Evolutionary conservation across 2,329 filamentous ascomycete species (phyloP), one percentile per base, ranked within the genome.

Genomic region (Tolypocladium ovalisporum): DNA sequence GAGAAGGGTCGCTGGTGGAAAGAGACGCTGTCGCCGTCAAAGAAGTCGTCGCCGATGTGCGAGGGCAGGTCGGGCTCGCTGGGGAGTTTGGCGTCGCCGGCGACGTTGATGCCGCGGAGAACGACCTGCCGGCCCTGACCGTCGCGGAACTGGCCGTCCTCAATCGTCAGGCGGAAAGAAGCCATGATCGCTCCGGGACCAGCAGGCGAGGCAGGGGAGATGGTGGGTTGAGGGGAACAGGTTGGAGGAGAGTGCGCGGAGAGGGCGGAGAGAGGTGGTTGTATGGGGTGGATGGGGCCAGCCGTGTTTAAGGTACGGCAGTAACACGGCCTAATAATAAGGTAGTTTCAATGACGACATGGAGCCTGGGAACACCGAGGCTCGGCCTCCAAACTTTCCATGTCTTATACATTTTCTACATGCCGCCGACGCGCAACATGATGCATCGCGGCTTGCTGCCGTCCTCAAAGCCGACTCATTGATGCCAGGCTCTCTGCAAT

Each of bases 61-160:
- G 94, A 96, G 6, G 91, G 90, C 56, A 88, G 79, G 62, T 95
- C 78, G 19, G 94, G 94, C 39, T 79, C 79, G 68, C 87, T 90
- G 35, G 94, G 94, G 58, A 90, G 87, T 75, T 99, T 99, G 66
- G 89, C 85, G 68, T 97, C 93, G 62, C 84, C 90, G 40, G 92
- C 91, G 61, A 95, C 83, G 68, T 99, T 99, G 77, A 99, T 96
- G 62, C 94, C 94, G 62, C 94, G 86, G 51, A 99, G 79, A 2
- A 90, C 87, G 57, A 99, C 84, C 73, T 97, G 89, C 60, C 94
- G 87, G 62, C 91, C 87, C 62, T 90, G 76, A 17, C 77, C 70
- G 70, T 99, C 95, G 61, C 89, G 84, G 73, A 99, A 97, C 63
- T 84, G 85, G 60, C 85, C 85, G 62, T 94, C 88, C 67, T 97